Conservation (phyloP, 2,329 filamentous ascomycete species). For the Apiospora malaysiana region DNA sequence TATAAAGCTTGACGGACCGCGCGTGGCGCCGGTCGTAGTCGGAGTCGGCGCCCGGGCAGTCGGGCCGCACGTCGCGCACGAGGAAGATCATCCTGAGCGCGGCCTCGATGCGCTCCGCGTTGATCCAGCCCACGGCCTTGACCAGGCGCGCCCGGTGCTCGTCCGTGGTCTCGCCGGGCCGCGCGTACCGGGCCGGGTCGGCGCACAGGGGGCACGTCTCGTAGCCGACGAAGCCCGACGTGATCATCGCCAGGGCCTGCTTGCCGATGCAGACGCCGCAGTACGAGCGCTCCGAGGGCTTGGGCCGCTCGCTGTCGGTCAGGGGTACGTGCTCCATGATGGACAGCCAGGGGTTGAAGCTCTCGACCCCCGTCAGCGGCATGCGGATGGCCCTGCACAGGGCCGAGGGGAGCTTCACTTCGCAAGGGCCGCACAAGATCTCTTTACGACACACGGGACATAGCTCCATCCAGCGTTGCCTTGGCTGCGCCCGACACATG, state of each 20-base stretch:
- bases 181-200: rapidly evolving
- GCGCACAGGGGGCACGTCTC: not conserved
- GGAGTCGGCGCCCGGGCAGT: too few relatives aligned
- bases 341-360: not conserved
- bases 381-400: not conserved
- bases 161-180: not conserved
- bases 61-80: too few relatives aligned
- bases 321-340: not conserved
- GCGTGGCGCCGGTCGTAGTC: too few relatives aligned
- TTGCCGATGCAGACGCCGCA: not conserved
- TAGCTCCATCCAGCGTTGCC: too few relatives aligned
- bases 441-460: not conserved
- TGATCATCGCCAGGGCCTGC: not conserved
- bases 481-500: not conserved
- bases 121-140: too few relatives aligned
- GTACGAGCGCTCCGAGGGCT: not conserved
- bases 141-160: not conserved
- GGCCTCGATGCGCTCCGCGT: too few relatives aligned
- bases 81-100: too few relatives aligned
- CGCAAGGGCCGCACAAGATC: not conserved
- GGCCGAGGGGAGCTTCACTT: not conserved
- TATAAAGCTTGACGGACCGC: too few relatives aligned
- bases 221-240: not conserved
- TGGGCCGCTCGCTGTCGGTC: not conserved
- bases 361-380: not conserved